Percentiles rank a stretch among this genome's conserved stretches.
phyloP scores from a whole-genome alignment of 352 stramenopile species.

The Aphanomyces astaci region DNA sequence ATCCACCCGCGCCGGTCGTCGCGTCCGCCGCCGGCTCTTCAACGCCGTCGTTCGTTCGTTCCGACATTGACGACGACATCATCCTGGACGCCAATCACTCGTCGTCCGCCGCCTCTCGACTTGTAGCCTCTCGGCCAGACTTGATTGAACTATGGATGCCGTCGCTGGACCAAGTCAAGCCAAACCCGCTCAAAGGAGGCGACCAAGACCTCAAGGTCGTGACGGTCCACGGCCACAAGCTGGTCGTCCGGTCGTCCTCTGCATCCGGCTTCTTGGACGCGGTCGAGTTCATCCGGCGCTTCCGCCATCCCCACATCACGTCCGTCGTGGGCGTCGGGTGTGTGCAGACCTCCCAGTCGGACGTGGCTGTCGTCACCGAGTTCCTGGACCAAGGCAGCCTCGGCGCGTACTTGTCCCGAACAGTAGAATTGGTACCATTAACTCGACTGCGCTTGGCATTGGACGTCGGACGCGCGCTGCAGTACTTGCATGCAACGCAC shows the following conservation, averaged over 20 bases:
- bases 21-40: too few relatives aligned
- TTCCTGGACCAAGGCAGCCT: constrained; percentile 3
- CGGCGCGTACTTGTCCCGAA: not conserved
- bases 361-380: not conserved
- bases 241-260: not conserved
- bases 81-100: not conserved
- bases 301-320: constrained; percentile 1
- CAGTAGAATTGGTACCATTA: not conserved
- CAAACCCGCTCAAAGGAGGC: constrained; percentile 7
- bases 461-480: not conserved
- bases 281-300: not conserved
- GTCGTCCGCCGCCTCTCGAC: too few relatives aligned
- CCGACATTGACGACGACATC: not conserved
- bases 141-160: not conserved
- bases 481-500: constrained; percentile 10
- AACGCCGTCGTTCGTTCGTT: too few relatives aligned
- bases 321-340: not conserved
- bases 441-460: not conserved
- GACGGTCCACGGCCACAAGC: not conserved
- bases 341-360: not conserved
- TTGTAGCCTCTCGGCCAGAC: not conserved
- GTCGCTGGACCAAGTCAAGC: not conserved
- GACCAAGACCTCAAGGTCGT: not conserved
- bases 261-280: not conserved
- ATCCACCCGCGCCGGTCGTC: not conserved